Evolutionary conservation across 2,329 filamentous ascomycete genomes (phyloP), one percentile per base, ranked within the genome.

Genomic region (Neofusicoccum kwambonambiense): DNA sequence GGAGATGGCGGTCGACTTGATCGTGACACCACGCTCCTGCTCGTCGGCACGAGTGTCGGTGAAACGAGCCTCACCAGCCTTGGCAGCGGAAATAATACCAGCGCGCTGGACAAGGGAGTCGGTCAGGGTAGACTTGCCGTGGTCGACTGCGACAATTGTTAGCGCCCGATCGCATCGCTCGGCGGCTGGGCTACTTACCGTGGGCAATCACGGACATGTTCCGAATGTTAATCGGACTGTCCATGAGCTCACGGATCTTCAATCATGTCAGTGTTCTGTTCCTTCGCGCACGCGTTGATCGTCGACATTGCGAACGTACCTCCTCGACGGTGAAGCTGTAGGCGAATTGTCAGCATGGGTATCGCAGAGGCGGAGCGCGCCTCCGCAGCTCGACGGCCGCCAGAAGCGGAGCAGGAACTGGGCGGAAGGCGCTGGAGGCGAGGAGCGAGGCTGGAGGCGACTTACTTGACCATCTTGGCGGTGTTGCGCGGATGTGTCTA

Each of bases 121-220:
- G 89, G 94, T 97, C 77, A 99, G 89, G 80, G 95, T 99, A 76
- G 95, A 99, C 86, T 99, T 99, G 87, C 95, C 95, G 89, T 99
- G 95, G 84, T 99, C 95, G 89, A 99, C 88, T 87, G 71, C 68
- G 45, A 58, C 5, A 27, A 15, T 35, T 62, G 64, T 62, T 31
- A 22, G 22, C 58, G 50, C 64, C 69, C 56, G 67, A 35, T 42
- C 22, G 56, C 15, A 27, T n/a, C 8, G 22, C 7, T 8, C 9
- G 1, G 19, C 27, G 44, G 42, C 39, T 39, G 50, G 37, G 64
- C 42, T 65, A 77, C 84, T 78, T 82, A 87, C 86, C 93, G 87
- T 99, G 95, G 82, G 95, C 95, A 92, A 98, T 98, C 82, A 99
- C 95, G 86, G 93, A 97, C 94, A 97, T 98, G 89, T 98, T 98